phyloP scores from a whole-genome alignment of 2,329 filamentous ascomycete species.

The Trichoderma cornu-damae region DNA sequence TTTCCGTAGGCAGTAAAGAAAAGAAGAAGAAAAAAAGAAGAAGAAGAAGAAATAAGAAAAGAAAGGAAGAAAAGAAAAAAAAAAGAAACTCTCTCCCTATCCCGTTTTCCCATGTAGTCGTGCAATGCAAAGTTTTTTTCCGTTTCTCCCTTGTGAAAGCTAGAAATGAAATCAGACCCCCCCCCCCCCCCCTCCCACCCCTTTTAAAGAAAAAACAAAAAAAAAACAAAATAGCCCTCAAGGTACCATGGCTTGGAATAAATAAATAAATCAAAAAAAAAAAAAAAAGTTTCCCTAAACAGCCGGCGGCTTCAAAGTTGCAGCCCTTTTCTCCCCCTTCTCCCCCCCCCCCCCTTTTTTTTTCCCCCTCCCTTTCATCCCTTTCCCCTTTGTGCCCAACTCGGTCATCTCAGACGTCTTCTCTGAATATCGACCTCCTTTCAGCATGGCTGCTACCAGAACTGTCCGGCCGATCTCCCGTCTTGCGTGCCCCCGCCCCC shows the following conservation, averaged over 20 bases:
- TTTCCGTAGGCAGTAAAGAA: too few species aligned
- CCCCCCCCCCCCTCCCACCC: too few species aligned
- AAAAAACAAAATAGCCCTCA: background rate
- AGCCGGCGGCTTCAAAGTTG: background rate
- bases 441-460: slow-evolving; percentile 58
- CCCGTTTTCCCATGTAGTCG: background rate
- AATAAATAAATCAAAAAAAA: background rate
- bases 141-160: background rate
- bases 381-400: background rate
- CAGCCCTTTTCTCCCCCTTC: background rate
- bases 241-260: background rate
- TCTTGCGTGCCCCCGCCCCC: slow-evolving; percentile 27
- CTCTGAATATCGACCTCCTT: slow-evolving; percentile 63
- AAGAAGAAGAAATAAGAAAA: too few species aligned
- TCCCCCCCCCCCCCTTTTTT: background rate
- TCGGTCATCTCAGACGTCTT: slow-evolving; percentile 48
- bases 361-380: background rate
- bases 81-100: background rate
- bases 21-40: too few species aligned
- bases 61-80: background rate
- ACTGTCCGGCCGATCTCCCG: slow-evolving; percentile 33
- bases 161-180: background rate
- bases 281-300: background rate
- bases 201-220: background rate
- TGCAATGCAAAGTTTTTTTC: background rate